A percentile compares a stretch with the other conserved stretches of the same genome.
phyloP scores from a whole-genome alignment of 208 protist species.

The Acanthamoeba culbertsoni region DNA sequence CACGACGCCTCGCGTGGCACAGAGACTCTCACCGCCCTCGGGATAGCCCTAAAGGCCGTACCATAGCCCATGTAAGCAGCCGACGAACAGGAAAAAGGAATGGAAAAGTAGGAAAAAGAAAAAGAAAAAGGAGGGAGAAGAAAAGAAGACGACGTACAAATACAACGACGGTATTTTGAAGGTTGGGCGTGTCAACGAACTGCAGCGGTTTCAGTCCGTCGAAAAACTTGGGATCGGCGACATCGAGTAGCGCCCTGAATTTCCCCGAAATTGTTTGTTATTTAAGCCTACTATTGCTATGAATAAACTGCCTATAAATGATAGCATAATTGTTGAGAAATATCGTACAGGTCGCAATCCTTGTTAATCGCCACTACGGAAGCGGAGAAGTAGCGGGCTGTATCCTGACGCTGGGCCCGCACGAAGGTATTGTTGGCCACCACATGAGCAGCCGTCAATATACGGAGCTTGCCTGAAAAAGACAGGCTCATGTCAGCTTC shows the following conservation, averaged over 20 bases:
- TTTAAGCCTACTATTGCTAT: too few species aligned
- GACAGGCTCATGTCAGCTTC: not conserved
- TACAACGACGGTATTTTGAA: not conserved
- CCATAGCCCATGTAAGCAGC: too few species aligned
- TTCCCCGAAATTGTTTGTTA: too few species aligned
- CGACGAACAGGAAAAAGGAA: not conserved
- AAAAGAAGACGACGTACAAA: not conserved
- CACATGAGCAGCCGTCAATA: conserved; percentile 61
- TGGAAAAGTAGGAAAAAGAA: not conserved
- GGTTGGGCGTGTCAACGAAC: not conserved
- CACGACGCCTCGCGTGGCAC: conserved; percentile 54
- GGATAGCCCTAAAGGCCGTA: conserved; percentile 59
- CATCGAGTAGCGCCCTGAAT: not conserved
- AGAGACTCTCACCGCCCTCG: conserved; percentile 50
- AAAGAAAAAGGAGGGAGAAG: not conserved
- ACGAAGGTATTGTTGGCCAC: conserved; percentile 62
- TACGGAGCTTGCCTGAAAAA: not conserved
- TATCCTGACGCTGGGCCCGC: conserved; percentile 14
- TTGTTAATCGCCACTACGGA: not conserved
- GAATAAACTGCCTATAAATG: too few species aligned
- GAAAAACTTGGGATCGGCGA: conserved; percentile 7
- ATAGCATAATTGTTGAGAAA: too few species aligned
- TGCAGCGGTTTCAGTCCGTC: not conserved
- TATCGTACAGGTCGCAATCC: conserved; percentile 1
- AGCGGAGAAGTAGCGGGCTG: not conserved